Evolutionary conservation across 768 basidiomycete genomes (phyloP).

Genomic region (Favolaschia claudopus): DNA sequence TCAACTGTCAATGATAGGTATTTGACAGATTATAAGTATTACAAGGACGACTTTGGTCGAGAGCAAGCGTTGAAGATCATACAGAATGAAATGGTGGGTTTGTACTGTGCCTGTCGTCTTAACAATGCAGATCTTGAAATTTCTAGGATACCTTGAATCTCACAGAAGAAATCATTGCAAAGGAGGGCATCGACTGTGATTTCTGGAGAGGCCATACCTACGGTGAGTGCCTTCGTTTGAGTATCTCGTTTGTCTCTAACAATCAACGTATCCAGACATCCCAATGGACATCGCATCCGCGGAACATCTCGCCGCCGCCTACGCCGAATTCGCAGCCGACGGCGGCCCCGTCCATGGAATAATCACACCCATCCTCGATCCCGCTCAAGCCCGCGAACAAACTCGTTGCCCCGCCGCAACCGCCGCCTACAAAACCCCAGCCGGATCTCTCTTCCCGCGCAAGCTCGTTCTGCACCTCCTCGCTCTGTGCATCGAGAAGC

Average conservation of each 20-base stretch:
- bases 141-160: conserved; percentile 22
- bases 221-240: background rate
- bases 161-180: conserved; percentile 19
- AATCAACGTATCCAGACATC: conserved; percentile 27
- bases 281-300: conserved; percentile 31
- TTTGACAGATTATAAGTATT: conserved; percentile 44
- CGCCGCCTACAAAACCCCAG: too few species aligned
- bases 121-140: background rate
- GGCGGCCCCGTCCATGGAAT: too few species aligned
- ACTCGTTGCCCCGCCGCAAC: background rate
- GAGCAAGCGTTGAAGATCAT: conserved; percentile 25
- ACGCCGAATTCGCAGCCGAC: too few species aligned
- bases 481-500: conserved; percentile 9
- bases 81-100: background rate
- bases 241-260: too few species aligned
- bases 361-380: too few species aligned
- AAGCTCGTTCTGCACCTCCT: conserved; percentile 22
- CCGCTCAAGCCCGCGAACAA: conserved; percentile 28
- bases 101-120: background rate
- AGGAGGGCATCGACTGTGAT: conserved; percentile 30
- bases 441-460: background rate
- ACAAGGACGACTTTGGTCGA: conserved; percentile 47
- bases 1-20: background rate
- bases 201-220: conserved; percentile 34
- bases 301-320: too few species aligned